Evolutionary conservation across 768 basidiomycete genomes (phyloP), one percentile per base, ranked within the genome.

Genomic region (Boletellus emodensis): DNA sequence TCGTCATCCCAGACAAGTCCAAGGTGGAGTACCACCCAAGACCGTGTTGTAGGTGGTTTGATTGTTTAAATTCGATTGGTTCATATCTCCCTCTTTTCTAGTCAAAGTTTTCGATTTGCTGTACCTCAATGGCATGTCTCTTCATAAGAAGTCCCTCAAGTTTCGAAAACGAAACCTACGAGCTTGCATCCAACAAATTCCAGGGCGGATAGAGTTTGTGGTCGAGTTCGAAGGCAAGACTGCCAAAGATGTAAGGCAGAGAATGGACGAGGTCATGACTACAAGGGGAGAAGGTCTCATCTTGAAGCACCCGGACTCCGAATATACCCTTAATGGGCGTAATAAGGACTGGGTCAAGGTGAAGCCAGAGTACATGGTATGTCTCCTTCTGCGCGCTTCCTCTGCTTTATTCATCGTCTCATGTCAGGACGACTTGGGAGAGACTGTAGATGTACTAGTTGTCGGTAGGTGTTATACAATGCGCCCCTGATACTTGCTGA

Each of bases 91-190:
- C 28, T n/a, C 24, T 28, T 14, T 47, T 34, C n/a, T 54, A 97
- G 94, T 96, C 80, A 98, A 96, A 69, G 81, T 98, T 10, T 98
- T 99, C 62, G 96, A 99, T 67, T 74, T 98, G 18, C 73, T 99
- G 1, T 93, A 89, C 62, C 76, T 96, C 51, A 94, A 94, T 56
- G 87, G 85, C n/a, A 76, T 78, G 63, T 85, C 85, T 4, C 77
- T 95, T 3, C 75, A 93, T 41, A 76, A 85, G 47, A 83, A 78
- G 57, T 81, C 87, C 0, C 77, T 88, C 20, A 74, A 76, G 34
- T 84, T 85, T 60, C 83, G 96, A 32, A 94, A 93, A 67, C 79
- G 81, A 46, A 87, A 93, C 57, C 70, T 96, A 58, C 75, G 75
- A 6, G 72, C 77, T 3, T 86, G 85, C 54, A 69, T 94, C 47